Evolutionary conservation across 208 protist genomes (phyloP).

Genomic region (Angomonas ambiguus): DNA sequence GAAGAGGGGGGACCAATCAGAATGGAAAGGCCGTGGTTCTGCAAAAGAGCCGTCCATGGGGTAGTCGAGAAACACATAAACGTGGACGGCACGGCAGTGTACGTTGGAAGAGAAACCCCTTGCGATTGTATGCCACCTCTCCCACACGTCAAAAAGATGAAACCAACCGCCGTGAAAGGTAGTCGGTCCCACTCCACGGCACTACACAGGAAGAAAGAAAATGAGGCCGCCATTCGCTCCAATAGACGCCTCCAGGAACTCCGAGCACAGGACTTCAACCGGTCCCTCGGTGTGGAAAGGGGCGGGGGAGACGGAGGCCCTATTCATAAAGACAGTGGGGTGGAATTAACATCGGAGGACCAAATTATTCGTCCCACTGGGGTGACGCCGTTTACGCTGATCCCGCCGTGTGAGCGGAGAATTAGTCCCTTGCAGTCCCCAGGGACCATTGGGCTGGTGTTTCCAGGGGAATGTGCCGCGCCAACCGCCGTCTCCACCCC

Average conservation of each 20-base stretch:
- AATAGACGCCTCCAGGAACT: too few relatives aligned
- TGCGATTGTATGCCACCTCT: slow-evolving; percentile 33
- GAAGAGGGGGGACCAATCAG: not conserved
- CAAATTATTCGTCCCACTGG: too few relatives aligned
- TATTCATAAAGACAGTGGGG: too few relatives aligned
- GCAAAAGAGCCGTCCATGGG: slow-evolving; percentile 28
- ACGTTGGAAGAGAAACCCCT: slow-evolving; percentile 21
- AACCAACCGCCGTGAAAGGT: too few relatives aligned
- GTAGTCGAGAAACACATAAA: slow-evolving; percentile 20
- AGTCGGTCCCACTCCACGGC: too few relatives aligned
- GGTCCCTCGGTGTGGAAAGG: too few relatives aligned
- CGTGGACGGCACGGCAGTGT: slow-evolving; percentile 42
- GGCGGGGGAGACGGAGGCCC: too few relatives aligned
- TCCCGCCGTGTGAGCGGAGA: not conserved
- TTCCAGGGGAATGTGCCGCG: not conserved
- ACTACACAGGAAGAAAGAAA: too few relatives aligned
- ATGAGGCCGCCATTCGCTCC: too few relatives aligned
- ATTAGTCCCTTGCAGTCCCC: not conserved
- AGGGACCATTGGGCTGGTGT: not conserved
- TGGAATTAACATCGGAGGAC: too few relatives aligned
- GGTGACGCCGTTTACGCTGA: not conserved
- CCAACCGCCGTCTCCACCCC: not conserved
- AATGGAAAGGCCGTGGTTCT: slow-evolving; percentile 36
- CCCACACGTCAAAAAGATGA: not conserved
- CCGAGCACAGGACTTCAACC: too few relatives aligned